Conservation (phyloP, 176 grass and related monocot species). For the Musa beccarii region DNA sequence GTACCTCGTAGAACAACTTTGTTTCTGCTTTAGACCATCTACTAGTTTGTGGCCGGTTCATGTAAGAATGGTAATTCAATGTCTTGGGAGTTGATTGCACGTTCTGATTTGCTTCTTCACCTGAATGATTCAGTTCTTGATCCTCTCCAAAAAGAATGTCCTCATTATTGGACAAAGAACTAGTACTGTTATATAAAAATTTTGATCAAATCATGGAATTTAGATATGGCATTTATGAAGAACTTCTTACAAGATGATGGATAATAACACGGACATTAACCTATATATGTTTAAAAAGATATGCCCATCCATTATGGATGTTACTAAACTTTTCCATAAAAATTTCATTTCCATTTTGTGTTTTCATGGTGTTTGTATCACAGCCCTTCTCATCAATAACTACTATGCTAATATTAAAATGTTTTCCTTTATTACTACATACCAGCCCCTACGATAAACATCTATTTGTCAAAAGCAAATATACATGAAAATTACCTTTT, state of each 20-base stretch:
- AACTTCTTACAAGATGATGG: background rate
- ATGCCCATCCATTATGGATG: background rate
- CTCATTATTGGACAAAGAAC: slow-evolving; percentile 28
- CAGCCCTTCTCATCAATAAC: too few relatives aligned
- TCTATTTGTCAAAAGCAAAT: too few relatives aligned
- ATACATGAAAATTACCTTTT: too few relatives aligned
- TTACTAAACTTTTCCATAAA: too few relatives aligned
- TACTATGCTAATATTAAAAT: too few relatives aligned
- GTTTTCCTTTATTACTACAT: too few relatives aligned
- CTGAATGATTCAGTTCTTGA: slow-evolving; percentile 22
- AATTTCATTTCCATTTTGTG: too few relatives aligned
- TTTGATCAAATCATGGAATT: background rate
- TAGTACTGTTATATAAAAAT: background rate
- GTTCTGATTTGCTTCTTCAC: slow-evolving; percentile 15
- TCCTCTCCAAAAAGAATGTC: slow-evolving; percentile 30
- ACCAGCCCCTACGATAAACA: too few relatives aligned
- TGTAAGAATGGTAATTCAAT: slow-evolving; percentile 90
- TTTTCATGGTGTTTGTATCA: too few relatives aligned
- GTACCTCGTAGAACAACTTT: slow-evolving; percentile 82
- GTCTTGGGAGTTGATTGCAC: slow-evolving; percentile 27
- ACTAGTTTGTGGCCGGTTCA: slow-evolving; percentile 34
- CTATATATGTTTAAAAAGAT: background rate
- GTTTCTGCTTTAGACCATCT: slow-evolving; percentile 85
- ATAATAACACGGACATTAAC: background rate
- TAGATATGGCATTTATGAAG: background rate